Percentiles rank a stretch among this genome's conserved stretches.
phyloP scores from a whole-genome alignment of 768 basidiomycete species.

The Auriscalpium vulgare region DNA sequence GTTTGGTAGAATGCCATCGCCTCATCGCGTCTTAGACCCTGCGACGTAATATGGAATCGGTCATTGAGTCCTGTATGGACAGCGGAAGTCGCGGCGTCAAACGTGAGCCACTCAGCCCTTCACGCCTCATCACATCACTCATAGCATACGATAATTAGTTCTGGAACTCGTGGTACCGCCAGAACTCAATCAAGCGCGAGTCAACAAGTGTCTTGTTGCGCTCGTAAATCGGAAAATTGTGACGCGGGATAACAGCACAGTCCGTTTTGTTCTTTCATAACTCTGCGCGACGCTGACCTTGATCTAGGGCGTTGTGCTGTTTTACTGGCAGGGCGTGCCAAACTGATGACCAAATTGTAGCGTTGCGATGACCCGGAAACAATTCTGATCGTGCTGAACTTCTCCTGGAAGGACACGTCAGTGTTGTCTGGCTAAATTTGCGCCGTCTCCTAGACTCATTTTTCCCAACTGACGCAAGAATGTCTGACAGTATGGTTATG shows the following conservation, averaged over 20 bases:
- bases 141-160: slow-evolving; percentile 35
- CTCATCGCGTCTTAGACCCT: slow-evolving; percentile 39
- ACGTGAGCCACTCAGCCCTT: slow-evolving; percentile 30
- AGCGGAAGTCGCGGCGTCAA: slow-evolving; percentile 52
- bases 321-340: slow-evolving; percentile 57
- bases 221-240: slow-evolving; percentile 84
- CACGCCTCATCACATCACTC: neutral
- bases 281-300: neutral
- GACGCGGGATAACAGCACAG: slow-evolving; percentile 52
- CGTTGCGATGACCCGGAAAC: too few relatives aligned
- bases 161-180: slow-evolving; percentile 69
- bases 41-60: slow-evolving; percentile 69
- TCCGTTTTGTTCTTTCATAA: slow-evolving; percentile 4
- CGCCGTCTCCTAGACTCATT: too few relatives aligned
- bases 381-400: too few relatives aligned
- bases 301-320: slow-evolving; percentile 53
- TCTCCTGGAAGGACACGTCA: too few relatives aligned
- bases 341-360: slow-evolving; percentile 2
- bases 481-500: too few relatives aligned
- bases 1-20: neutral
- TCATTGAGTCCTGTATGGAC: slow-evolving; percentile 72
- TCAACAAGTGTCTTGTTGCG: slow-evolving; percentile 90
- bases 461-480: too few relatives aligned
- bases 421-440: too few relatives aligned
- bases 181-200: slow-evolving; percentile 82